These are phyloP conservation scores for Ophiostoma perfectum DNA, from an alignment of 2,329 filamentous ascomycete genomes.

Conservation along the genomic window DNA sequence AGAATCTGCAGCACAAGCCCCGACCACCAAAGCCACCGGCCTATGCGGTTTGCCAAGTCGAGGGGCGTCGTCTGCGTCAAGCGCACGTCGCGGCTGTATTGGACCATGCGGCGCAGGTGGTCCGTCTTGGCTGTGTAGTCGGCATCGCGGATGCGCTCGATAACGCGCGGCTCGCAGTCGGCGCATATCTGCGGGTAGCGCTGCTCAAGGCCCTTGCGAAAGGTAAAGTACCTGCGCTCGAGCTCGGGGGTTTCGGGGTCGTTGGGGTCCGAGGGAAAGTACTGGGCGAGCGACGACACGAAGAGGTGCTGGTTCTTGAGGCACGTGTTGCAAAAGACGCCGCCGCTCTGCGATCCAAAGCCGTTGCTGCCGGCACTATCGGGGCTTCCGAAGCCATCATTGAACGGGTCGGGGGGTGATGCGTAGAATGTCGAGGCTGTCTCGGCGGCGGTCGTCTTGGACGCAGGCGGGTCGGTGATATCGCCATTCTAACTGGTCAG, in stretches of 20 bases:
- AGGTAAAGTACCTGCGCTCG: slow-evolving; percentile 63
- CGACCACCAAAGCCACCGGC: slow-evolving; percentile 45
- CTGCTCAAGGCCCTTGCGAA: slow-evolving; percentile 66
- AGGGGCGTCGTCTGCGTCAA: slow-evolving; percentile 38
- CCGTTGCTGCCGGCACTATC: slow-evolving; percentile 22
- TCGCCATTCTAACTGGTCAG: slow-evolving; percentile 61
- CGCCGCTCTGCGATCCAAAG: slow-evolving; percentile 11
- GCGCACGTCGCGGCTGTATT: slow-evolving; percentile 50
- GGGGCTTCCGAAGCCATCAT: slow-evolving; percentile 26
- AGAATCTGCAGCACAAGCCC: slow-evolving; percentile 43
- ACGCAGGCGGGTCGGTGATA: slow-evolving; percentile 77
- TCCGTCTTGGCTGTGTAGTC: slow-evolving; percentile 83
- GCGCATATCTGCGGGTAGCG: slow-evolving; percentile 86
- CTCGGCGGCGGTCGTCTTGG: slow-evolving; percentile 47
- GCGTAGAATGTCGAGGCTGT: slow-evolving; percentile 40
- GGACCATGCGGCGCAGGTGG: slow-evolving; percentile 67
- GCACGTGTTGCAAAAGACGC: slow-evolving; percentile 67
- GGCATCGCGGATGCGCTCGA: slow-evolving; percentile 61
- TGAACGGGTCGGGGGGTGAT: slow-evolving; percentile 36
- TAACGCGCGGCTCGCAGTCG: slow-evolving; percentile 69
- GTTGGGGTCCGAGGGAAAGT: slow-evolving; percentile 59
- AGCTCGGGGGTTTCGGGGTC: slow-evolving; percentile 53
- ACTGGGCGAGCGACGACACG: slow-evolving; percentile 70
- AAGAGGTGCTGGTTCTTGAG: slow-evolving; percentile 84
- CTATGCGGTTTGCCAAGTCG: slow-evolving; percentile 41